These are phyloP conservation scores for Drechmeria coniospora DNA, from an alignment of 2,329 filamentous ascomycete genomes.

Conservation along the genomic window DNA sequence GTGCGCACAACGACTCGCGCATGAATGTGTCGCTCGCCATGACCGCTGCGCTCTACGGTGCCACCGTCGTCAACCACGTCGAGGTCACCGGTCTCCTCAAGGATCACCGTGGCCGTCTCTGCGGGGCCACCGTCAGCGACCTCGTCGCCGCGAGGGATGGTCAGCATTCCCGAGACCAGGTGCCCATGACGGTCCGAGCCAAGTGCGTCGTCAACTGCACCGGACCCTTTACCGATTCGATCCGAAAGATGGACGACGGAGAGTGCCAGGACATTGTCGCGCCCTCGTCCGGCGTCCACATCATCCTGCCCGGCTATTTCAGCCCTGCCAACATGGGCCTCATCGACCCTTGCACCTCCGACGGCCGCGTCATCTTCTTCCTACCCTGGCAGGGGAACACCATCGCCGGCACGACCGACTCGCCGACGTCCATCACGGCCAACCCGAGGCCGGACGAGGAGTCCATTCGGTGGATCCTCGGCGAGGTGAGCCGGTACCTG, in stretches of 20 bases:
- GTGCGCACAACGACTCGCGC: slow-evolving; percentile 79
- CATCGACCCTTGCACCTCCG: slow-evolving; percentile 73
- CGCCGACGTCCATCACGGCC: slow-evolving; percentile 53
- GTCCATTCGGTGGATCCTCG: slow-evolving; percentile 78
- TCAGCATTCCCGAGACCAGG: slow-evolving; percentile 35
- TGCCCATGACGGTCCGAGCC: slow-evolving; percentile 57
- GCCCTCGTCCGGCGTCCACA: slow-evolving; percentile 71
- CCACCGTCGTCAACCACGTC: slow-evolving; percentile 69
- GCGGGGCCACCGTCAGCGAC: slow-evolving; percentile 60
- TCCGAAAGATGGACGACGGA: slow-evolving; percentile 71
- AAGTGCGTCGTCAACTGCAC: slow-evolving; percentile 81
- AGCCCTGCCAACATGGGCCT: slow-evolving; percentile 75
- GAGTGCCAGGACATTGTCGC: slow-evolving; percentile 63
- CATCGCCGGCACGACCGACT: slow-evolving; percentile 78
- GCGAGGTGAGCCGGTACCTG: slow-evolving; percentile 68
- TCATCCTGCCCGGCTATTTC: slow-evolving; percentile 78
- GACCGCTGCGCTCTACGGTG: slow-evolving; percentile 76
- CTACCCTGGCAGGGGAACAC: slow-evolving; percentile 88
- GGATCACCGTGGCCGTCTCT: slow-evolving; percentile 55
- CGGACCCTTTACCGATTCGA: slow-evolving; percentile 73
- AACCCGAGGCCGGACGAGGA: slow-evolving; percentile 69
- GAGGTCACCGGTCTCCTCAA: slow-evolving; percentile 67
- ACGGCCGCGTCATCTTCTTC: slow-evolving; percentile 86
- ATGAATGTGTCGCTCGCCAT: slow-evolving; percentile 85
- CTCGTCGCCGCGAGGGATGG: slow-evolving; percentile 51